These are phyloP conservation scores for Neurospora sp. DNA, from an alignment of 495 filamentous ascomycete genomes.

Conservation along the genomic window DNA sequence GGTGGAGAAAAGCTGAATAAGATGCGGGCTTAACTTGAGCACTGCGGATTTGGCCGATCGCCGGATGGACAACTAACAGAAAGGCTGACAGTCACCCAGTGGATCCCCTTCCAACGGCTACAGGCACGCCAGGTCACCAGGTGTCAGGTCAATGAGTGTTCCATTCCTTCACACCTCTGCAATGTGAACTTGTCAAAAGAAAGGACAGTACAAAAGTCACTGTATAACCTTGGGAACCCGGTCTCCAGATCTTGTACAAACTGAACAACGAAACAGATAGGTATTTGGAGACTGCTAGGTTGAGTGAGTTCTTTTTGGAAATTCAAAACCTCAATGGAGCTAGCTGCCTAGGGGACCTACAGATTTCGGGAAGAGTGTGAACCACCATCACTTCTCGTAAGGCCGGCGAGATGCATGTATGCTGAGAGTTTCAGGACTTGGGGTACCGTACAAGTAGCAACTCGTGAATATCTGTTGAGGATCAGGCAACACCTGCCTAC, in stretches of 20 bases:
- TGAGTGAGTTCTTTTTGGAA: neutral
- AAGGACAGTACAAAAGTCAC: neutral
- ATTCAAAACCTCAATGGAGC: neutral
- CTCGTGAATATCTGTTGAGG: too few species aligned
- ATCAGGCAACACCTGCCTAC: too few species aligned
- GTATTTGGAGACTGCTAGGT: neutral
- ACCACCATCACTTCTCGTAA: too few species aligned
- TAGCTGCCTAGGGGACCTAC: neutral
- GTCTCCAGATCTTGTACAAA: too few species aligned
- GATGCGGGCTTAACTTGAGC: neutral
- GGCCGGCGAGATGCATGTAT: neutral
- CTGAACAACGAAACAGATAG: too few species aligned
- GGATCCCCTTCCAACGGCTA: neutral
- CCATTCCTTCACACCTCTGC: neutral
- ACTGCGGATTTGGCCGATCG: neutral
- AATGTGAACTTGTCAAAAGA: neutral
- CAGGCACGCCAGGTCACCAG: too few species aligned
- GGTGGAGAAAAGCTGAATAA: neutral
- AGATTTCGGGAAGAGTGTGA: neutral
- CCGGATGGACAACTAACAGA: neutral
- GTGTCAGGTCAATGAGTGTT: too few species aligned
- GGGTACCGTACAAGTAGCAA: too few species aligned
- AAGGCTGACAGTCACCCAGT: neutral
- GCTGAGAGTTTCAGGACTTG: neutral
- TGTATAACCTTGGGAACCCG: neutral